phyloP scores from a whole-genome alignment of 2,329 filamentous ascomycete species.

The Mycosphaerelloides madeirae region DNA sequence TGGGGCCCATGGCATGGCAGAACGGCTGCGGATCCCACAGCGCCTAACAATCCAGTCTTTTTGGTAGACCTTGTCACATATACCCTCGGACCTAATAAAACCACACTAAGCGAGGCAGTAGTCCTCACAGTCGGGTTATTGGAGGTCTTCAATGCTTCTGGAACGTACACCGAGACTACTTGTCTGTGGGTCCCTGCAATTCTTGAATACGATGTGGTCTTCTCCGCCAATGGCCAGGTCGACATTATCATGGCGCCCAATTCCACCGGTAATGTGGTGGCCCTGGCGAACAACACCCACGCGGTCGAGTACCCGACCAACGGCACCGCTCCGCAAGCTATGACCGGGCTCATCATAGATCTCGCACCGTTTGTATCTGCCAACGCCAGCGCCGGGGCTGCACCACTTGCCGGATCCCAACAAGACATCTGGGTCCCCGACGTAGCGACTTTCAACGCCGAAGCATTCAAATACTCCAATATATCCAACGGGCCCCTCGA shows the following conservation, averaged over 20 bases:
- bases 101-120: too few species aligned
- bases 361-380: neutral
- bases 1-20: too few species aligned
- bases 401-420: neutral
- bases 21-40: too few species aligned
- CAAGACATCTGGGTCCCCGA: neutral
- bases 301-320: conserved; percentile 2
- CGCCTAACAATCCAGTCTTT: too few species aligned
- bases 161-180: conserved; percentile 5
- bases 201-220: conserved; percentile 15
- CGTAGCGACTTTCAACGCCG: neutral
- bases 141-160: neutral
- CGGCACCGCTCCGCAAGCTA: neutral
- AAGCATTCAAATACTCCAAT: conserved; percentile 1
- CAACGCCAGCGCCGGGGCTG: conserved; percentile 1
- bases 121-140: neutral
- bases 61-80: too few species aligned
- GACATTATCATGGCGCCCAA: neutral
- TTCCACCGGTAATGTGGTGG: conserved; percentile 1
- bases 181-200: conserved; percentile 12
- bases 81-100: too few species aligned
- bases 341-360: neutral
- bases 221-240: conserved; percentile 3
- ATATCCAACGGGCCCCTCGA: neutral
- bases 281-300: conserved; percentile 12